Evolutionary conservation across 1,284 basidiomycete genomes (phyloP), one percentile per base, ranked within the genome.

Genomic region (Hypsizygus ulmarius): DNA sequence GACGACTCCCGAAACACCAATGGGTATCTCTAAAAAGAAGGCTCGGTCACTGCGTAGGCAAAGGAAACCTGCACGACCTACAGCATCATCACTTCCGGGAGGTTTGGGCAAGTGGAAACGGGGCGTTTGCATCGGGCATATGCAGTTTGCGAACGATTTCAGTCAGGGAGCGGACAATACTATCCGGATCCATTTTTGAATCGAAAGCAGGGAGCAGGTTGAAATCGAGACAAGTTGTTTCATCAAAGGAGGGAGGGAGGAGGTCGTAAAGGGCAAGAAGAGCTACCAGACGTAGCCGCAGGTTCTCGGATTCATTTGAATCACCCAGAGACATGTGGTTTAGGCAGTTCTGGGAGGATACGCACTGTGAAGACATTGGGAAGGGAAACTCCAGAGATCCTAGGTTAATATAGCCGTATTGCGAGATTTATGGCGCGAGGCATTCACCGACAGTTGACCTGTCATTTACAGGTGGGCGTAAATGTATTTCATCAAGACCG

Each of bases 261-360:
- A 55, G 49, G 14, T 55, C 56, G 19, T 57, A 57, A 38, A 57
- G 54, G 3, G 56, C 50, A 14, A 57, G 45, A 18, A 57, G 42
- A 14, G 55, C 51, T n/a, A 57, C 53, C 5, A 57, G 36, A 25
- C 55, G 51, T 28, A 57, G 37, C n/a, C 51, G 51, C 19, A 50
- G 30, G 10, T 50, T 39, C 19, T 56, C 50, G 5, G 48, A 43
- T 37, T 56, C 55, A 8, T 29, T 46, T 2, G 52, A 50, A 19
- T 56, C 50, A 18, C 39, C 39, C 16, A 30, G 37, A 8, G 43
- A 6, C 43, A 50, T 41, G 39, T 33, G 9, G 18, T 25, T 43
- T 35, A 41, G 21, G 39, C 33, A 12, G 18, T 25, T 43, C 39
- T 44, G 21, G 11, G 14, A 28, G 7, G 8, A 18, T 33, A 36